These are phyloP conservation scores for Evernia prunastri DNA, from an alignment of 495 filamentous ascomycete species.

Conservation along the genomic window DNA sequence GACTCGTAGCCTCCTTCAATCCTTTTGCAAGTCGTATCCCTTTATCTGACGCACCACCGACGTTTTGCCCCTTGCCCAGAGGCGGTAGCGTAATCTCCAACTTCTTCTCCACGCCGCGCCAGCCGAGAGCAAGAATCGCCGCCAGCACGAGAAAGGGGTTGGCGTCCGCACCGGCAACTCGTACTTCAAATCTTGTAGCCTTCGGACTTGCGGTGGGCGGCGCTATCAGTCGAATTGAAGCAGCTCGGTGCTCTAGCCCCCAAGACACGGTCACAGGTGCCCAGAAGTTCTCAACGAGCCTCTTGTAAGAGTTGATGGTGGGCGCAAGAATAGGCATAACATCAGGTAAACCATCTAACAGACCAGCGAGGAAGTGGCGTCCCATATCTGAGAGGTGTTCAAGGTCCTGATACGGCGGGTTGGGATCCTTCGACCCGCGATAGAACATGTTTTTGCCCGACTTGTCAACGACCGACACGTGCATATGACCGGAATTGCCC, in stretches of 20 bases:
- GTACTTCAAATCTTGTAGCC: constrained; percentile 85
- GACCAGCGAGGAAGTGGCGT: constrained; percentile 85
- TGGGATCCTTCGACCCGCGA: constrained; percentile 60
- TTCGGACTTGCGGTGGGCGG: constrained; percentile 77
- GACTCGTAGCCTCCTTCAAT: constrained; percentile 70
- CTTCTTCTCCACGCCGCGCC: constrained; percentile 85
- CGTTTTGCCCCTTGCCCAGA: constrained; percentile 72
- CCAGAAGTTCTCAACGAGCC: constrained; percentile 98
- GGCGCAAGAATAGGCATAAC: constrained; percentile 94
- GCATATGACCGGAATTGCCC: constrained; percentile 93
- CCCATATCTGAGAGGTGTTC: constrained; percentile 78
- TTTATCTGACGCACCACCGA: constrained; percentile 58
- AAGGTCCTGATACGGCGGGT: constrained; percentile 66
- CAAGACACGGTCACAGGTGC: constrained; percentile 94
- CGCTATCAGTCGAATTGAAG: constrained; percentile 80
- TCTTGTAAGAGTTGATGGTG: constrained; percentile 95
- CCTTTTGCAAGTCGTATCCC: constrained; percentile 66
- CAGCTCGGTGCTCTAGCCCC: constrained; percentile 92
- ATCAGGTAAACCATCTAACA: constrained; percentile 83
- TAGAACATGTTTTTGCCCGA: constrained; percentile 72
- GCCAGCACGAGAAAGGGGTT: constrained; percentile 87
- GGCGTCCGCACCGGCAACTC: constrained; percentile 83
- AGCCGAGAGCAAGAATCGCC: constrained; percentile 77
- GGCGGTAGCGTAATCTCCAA: constrained; percentile 76
- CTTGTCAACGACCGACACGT: constrained; percentile 72